phyloP scores from a whole-genome alignment of 495 filamentous ascomycete genomes.

The Penicillium riverlandense region DNA sequence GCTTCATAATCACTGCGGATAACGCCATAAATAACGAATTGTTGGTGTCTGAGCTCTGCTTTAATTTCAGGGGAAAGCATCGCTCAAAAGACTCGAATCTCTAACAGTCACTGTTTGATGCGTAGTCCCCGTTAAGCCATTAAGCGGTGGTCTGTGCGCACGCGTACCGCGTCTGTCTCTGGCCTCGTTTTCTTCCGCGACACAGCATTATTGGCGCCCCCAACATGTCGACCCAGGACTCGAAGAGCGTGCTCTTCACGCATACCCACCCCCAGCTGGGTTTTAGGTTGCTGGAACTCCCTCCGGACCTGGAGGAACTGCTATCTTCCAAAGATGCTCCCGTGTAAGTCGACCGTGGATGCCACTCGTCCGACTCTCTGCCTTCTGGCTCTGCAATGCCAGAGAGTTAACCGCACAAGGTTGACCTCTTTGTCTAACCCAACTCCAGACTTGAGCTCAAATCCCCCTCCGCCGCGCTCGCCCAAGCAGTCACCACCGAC shows the following conservation, averaged over 20 bases:
- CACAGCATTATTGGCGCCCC: neutral
- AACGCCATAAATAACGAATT: too few relatives aligned
- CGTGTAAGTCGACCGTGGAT: slow-evolving; percentile 36
- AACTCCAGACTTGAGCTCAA: slow-evolving; percentile 58
- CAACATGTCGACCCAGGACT: slow-evolving; percentile 53
- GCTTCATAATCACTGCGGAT: too few relatives aligned
- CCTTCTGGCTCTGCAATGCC: neutral
- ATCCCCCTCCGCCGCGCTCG: slow-evolving; percentile 28
- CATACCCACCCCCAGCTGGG: slow-evolving; percentile 51
- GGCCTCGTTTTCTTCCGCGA: slow-evolving; percentile 1
- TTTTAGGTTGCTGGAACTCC: slow-evolving; percentile 76
- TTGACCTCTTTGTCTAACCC: neutral
- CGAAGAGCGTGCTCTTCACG: slow-evolving; percentile 56
- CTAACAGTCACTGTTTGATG: too few relatives aligned
- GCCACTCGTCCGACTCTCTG: neutral
- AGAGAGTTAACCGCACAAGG: neutral
- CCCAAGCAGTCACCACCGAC: slow-evolving; percentile 12
- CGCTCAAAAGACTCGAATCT: too few relatives aligned
- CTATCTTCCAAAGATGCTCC: slow-evolving; percentile 55
- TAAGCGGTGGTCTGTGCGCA: slow-evolving; percentile 18
- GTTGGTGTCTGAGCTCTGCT: too few relatives aligned
- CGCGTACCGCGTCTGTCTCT: slow-evolving; percentile 4
- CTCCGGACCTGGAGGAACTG: slow-evolving; percentile 61
- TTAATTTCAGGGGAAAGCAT: too few relatives aligned
- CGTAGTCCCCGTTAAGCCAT: neutral